phyloP scores from a whole-genome alignment of 208 protist genomes.

The Leishmania arabica region DNA sequence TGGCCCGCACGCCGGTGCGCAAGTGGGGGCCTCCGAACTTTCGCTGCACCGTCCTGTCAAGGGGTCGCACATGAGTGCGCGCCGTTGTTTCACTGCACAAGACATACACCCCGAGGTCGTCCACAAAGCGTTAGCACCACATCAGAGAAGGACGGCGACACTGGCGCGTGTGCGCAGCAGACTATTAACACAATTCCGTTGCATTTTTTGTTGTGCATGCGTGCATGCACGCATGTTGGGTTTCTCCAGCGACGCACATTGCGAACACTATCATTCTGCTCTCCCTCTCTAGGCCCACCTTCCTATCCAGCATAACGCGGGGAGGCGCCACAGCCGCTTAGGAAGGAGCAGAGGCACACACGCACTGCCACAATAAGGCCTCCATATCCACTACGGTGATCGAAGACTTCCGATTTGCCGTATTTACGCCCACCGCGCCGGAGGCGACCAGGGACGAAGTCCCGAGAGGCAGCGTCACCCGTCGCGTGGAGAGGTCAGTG shows the following conservation, averaged over 20 bases:
- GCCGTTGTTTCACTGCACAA: neutral
- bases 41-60: neutral
- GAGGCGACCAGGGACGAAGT: slow-evolving; percentile 5
- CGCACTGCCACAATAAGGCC: slow-evolving; percentile 40
- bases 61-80: neutral
- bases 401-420: neutral
- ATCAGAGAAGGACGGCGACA: neutral
- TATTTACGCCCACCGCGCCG: neutral
- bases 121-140: neutral
- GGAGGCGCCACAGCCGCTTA: neutral
- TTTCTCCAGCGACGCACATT: no score
- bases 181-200: neutral
- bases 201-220: neutral
- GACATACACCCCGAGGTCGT: neutral
- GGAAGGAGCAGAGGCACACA: neutral
- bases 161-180: neutral
- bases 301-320: neutral
- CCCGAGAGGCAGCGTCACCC: slow-evolving; percentile 21
- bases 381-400: slow-evolving; percentile 52
- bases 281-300: neutral
- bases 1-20: neutral
- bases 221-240: neutral
- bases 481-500: slow-evolving; percentile 24
- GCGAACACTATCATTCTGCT: neutral
- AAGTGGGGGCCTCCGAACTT: neutral